Base-by-base conservation (phyloP, 2,329 filamentous ascomycete species). In the Fusarium siculi region DNA sequence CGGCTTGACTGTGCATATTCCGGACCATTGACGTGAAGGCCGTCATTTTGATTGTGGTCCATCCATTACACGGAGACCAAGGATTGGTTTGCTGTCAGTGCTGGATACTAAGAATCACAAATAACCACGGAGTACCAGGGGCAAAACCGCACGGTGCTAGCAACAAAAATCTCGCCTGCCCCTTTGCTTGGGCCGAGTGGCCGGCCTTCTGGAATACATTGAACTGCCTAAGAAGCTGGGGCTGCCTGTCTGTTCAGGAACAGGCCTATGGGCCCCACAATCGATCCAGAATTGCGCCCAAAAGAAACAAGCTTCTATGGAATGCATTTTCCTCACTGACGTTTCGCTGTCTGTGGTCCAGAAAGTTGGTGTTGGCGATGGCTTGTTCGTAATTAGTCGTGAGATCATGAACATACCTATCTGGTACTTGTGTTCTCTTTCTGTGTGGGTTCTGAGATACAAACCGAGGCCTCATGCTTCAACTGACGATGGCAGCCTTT, bases 131-230 rank as follows among this genome's bases (percentile, higher is more conserved):
- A 32, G 32, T 32, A 21, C 18, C 23, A 34, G 39, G 46, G 37
- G 23, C 25, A 43, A 11, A 34, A 5, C 36, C 16, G 15, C 32
- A 25, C 6, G 32, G 28, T 19, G 15, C 10, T 28, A 42, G 16
- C 18, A 54, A 49, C 25, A 46, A 44, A 52, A 44, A 42, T 52
- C 28, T 64, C n/a, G 30, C 40, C 56, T 63, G 21, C 25, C 25
- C 21, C 28, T 19, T 42, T 42, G 39, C 34, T 50, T 68, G 37
- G 32, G 28, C 25, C 23, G 23, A 55, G 43, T 23, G 43, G 36
- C 32, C 14, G 40, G 36, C 36, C 46, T 77, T 76, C 75, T 76
- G 74, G 74, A 77, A 77, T 32, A 52, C 53, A 28, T 61, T 34
- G n/a, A 34, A 34, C 18, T 50, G 30, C 47, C 16, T 23, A 50